A percentile compares a stretch with the other conserved stretches of the same genome.
phyloP scores from a whole-genome alignment of 1,139 yeast species.

The Groenewaldozyma sp. region DNA sequence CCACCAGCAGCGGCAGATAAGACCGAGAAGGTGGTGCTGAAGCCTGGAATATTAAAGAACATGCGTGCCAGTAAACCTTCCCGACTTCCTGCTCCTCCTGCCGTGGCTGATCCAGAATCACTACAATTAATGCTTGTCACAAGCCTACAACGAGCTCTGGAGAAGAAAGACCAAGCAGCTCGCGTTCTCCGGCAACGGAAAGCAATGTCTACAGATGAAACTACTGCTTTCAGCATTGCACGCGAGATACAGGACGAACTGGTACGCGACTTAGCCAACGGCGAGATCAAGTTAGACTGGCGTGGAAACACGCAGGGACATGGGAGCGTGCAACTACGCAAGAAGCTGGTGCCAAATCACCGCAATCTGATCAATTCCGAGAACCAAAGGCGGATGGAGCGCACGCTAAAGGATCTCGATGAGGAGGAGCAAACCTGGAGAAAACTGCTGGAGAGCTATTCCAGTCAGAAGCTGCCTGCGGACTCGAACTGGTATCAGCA shows the following conservation, averaged over 20 bases:
- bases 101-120: no score
- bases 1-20: neutral
- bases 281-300: constrained; percentile 60
- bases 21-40: neutral
- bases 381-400: neutral
- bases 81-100: no score
- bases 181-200: neutral
- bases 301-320: no score
- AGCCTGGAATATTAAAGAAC: no score
- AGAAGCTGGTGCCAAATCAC: neutral
- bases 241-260: constrained; percentile 59
- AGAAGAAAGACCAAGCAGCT: neutral
- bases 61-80: no score
- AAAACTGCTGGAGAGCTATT: no score
- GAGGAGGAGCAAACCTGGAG: neutral
- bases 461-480: neutral
- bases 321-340: no score
- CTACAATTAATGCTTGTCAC: no score
- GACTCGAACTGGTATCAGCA: neutral
- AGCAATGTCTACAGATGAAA: constrained; percentile 20
- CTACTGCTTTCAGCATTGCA: constrained; percentile 33
- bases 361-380: neutral
- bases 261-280: constrained; percentile 48
- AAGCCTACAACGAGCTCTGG: neutral
- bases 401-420: neutral